Evolutionary conservation across 31 red algal species (phyloP).

Genomic region (Odonthalia washingtoniensis): DNA sequence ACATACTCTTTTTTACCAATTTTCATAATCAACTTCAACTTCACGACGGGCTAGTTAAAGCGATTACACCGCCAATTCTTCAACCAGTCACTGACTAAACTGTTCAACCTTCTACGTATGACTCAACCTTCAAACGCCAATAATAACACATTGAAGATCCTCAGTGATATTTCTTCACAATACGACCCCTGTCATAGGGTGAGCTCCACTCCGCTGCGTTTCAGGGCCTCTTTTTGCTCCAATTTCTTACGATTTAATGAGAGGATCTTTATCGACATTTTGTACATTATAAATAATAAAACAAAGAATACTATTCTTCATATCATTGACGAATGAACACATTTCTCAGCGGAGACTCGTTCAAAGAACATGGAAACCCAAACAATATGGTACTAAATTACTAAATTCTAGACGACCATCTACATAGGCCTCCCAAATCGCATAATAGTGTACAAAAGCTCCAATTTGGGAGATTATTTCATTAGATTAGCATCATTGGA

Average conservation of each 20-base stretch:
- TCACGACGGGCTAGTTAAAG: no score
- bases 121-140: not conserved
- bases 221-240: constrained; percentile 23
- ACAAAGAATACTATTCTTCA: no score
- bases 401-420: not conserved
- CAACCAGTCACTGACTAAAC: constrained; percentile 15
- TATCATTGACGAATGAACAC: no score
- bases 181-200: constrained; percentile 42
- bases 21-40: no score
- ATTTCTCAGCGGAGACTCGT: constrained; percentile 6
- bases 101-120: no score
- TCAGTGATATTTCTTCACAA: not conserved
- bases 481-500: not conserved
- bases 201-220: not conserved
- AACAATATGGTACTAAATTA: not conserved
- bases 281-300: no score
- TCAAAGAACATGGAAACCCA: not conserved
- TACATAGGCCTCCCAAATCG: constrained; percentile 40
- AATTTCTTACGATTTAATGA: constrained; percentile 14
- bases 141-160: not conserved
- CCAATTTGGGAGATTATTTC: constrained; percentile 9
- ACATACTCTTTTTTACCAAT: no score
- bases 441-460: constrained; percentile 48
- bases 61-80: not conserved
- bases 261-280: no score